These are phyloP conservation scores for Litchi chinensis DNA, from an alignment of 345 rosid species.

Conservation along the genomic window DNA sequence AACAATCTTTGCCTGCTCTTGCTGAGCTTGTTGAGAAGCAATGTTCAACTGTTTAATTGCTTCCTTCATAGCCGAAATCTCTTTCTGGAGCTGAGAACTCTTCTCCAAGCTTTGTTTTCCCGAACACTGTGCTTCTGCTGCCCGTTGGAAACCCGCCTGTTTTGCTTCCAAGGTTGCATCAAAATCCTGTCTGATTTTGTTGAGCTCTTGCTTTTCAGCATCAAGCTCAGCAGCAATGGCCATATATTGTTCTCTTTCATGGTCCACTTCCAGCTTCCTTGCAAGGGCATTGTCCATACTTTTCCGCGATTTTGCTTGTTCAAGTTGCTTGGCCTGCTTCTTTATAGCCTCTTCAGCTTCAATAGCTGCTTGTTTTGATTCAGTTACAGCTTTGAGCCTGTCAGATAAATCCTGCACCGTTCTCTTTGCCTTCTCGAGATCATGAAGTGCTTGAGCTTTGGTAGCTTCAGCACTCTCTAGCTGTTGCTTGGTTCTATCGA, in stretches of 20 bases:
- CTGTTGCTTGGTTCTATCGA: constrained; percentile 42
- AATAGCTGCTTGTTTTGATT: constrained; percentile 47
- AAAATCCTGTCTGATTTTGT: constrained; percentile 70
- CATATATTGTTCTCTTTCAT: constrained; percentile 61
- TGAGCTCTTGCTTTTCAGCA: constrained; percentile 70
- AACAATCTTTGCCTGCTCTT: constrained; percentile 42
- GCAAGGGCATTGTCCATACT: constrained; percentile 28
- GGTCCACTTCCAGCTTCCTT: constrained; percentile 51
- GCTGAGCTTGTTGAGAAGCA: constrained; percentile 50
- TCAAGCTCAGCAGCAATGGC: constrained; percentile 51
- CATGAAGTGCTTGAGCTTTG: constrained; percentile 45
- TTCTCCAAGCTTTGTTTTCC: constrained; percentile 39
- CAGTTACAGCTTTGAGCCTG: constrained; percentile 39
- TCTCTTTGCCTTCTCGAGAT: constrained; percentile 55
- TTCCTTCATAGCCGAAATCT: constrained; percentile 63
- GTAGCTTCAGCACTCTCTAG: constrained; percentile 46
- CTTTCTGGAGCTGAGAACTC: constrained; percentile 54
- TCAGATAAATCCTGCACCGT: constrained; percentile 44
- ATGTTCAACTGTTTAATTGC: constrained; percentile 53
- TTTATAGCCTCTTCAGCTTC: constrained; percentile 52
- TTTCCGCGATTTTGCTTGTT: constrained; percentile 48
- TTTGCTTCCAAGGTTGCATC: constrained; percentile 69
- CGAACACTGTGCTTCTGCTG: constrained; percentile 64
- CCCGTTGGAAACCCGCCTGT: constrained; percentile 56
- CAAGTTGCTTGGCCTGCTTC: constrained; percentile 57